These are phyloP conservation scores for Mycothermus thermophilus DNA, from an alignment of 495 filamentous ascomycete genomes.

Conservation along the genomic window DNA sequence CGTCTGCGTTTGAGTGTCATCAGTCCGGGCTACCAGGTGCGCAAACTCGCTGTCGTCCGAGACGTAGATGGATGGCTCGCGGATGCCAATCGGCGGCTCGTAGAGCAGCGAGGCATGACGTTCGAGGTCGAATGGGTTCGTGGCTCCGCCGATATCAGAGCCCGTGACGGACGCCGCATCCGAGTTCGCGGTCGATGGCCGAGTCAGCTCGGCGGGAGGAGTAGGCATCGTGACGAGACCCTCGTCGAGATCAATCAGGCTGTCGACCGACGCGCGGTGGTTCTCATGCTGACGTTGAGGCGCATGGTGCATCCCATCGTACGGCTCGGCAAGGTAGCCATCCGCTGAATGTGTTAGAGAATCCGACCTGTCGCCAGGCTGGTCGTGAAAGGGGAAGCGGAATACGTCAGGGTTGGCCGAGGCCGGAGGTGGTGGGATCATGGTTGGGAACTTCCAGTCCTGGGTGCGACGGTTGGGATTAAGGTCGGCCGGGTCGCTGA, in stretches of 20 bases:
- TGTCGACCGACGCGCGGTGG: slow-evolving; percentile 27
- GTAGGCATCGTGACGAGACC: slow-evolving; percentile 17
- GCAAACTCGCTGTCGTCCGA: slow-evolving; percentile 35
- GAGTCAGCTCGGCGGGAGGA: slow-evolving; percentile 21
- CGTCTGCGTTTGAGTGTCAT: no score
- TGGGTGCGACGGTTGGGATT: slow-evolving; percentile 38
- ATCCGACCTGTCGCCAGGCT: slow-evolving; percentile 3
- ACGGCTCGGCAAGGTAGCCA: no score
- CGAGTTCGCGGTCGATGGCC: slow-evolving; percentile 42
- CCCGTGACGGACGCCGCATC: slow-evolving; percentile 33
- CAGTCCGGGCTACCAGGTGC: no score
- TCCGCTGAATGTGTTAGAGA: no score
- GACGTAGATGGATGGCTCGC: slow-evolving; percentile 40
- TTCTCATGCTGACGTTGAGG: neutral
- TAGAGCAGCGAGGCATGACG: slow-evolving; percentile 40
- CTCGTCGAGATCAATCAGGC: slow-evolving; percentile 40
- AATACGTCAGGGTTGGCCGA: slow-evolving; percentile 39
- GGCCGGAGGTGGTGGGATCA: slow-evolving; percentile 32
- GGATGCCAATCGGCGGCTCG: slow-evolving; percentile 18
- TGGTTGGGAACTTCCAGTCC: slow-evolving; percentile 50
- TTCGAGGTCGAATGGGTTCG: slow-evolving; percentile 43
- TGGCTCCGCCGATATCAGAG: slow-evolving; percentile 31
- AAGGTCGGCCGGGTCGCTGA: slow-evolving; percentile 36
- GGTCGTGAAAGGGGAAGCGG: slow-evolving; percentile 32
- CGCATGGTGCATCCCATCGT: neutral